Conservation (phyloP, 805 yeast species). For the Saccharomycopsis fodiens region DNA sequence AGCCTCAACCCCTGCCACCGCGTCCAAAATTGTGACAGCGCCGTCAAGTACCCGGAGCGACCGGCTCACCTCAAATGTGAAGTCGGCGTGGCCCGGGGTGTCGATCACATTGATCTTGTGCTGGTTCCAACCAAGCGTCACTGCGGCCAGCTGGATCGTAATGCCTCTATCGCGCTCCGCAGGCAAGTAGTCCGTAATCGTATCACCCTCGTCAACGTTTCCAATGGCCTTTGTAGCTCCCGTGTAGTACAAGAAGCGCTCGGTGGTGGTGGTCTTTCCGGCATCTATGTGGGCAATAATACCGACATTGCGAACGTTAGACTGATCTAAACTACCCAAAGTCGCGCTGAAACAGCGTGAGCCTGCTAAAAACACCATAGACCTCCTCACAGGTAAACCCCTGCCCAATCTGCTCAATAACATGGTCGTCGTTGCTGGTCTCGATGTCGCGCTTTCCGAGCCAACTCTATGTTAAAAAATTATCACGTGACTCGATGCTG, state of each 20-base stretch:
- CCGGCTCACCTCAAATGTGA: constrained; percentile 87
- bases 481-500: too few species aligned
- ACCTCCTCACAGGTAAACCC: too few species aligned
- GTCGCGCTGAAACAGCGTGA: too few species aligned
- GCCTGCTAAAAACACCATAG: too few species aligned
- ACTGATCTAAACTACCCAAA: too few species aligned
- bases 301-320: constrained; percentile 92
- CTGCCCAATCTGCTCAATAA: too few species aligned
- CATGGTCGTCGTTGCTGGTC: too few species aligned
- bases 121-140: constrained; percentile 77
- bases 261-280: constrained; percentile 97
- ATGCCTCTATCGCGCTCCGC: constrained; percentile 91
- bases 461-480: too few species aligned
- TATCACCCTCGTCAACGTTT: constrained; percentile 93
- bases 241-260: constrained; percentile 84
- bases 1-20: constrained; percentile 97
- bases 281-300: constrained; percentile 99
- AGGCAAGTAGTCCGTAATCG: constrained; percentile 86
- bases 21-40: constrained; percentile 86
- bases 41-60: constrained; percentile 91
- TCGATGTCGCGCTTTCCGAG: too few species aligned
- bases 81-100: constrained; percentile 98
- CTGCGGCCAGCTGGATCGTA: constrained; percentile 95
- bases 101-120: constrained; percentile 77
- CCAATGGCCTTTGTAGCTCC: constrained; percentile 80